Evolutionary conservation across 306 rosid species (phyloP).

Genomic region (Quercus variabilis): DNA sequence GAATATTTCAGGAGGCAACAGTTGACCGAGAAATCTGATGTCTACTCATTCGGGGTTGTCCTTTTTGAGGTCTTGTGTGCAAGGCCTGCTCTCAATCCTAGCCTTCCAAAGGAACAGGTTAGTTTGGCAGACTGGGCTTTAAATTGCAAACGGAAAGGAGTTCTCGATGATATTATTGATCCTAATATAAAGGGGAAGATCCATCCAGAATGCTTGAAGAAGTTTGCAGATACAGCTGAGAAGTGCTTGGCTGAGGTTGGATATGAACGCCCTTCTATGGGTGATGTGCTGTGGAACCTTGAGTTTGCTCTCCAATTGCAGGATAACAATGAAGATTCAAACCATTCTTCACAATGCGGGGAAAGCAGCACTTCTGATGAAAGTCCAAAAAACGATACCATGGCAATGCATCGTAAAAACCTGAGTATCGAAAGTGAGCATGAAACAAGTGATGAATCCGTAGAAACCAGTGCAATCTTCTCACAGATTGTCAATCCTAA

Average conservation of each 20-base stretch:
- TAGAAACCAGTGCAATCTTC: constrained; percentile 14
- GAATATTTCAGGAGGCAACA: constrained; percentile 64
- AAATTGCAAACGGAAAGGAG: constrained; percentile 39
- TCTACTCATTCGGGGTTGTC: constrained; percentile 59
- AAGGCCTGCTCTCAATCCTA: constrained; percentile 46
- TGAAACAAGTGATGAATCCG: constrained; percentile 14
- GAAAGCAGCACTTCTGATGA: constrained; percentile 30
- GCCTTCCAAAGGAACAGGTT: constrained; percentile 55
- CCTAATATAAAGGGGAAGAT: constrained; percentile 39
- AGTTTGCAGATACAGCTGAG: constrained; percentile 46
- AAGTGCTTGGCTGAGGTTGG: constrained; percentile 56
- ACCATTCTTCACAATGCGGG: background rate
- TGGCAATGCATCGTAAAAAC: constrained; percentile 27
- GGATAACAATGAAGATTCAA: constrained; percentile 28
- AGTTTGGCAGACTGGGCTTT: constrained; percentile 59
- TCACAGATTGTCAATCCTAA: constrained; percentile 19
- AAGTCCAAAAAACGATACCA: constrained; percentile 19
- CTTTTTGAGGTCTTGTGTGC: constrained; percentile 54
- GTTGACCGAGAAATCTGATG: constrained; percentile 56
- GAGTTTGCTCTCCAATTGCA: constrained; percentile 56
- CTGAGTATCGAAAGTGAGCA: constrained; percentile 35
- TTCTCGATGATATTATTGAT: constrained; percentile 45
- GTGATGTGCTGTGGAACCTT: constrained; percentile 51
- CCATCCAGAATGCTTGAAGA: constrained; percentile 45
- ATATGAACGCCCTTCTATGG: constrained; percentile 48